Base-by-base conservation (phyloP, 257 asterid genomes). In the Solanum corneliomulleri region DNA sequence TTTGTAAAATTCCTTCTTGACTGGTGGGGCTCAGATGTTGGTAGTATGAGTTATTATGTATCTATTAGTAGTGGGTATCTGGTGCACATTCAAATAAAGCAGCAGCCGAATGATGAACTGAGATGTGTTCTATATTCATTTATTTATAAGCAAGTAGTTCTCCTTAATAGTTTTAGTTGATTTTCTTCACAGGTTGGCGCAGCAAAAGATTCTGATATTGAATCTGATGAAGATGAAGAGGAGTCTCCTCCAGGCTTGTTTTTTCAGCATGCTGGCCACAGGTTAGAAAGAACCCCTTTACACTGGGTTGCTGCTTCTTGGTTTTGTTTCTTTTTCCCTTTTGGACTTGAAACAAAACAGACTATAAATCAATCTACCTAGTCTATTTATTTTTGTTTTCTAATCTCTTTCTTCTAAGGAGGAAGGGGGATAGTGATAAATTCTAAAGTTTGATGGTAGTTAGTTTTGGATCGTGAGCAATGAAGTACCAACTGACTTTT, bases 191-290 rank as follows among this genome's bases (percentile, higher is more conserved):
- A 97, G 98, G 92, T 95, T 89, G 97, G 95, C 87, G 93, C 89
- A 87, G 88, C 91, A 91, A 92, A 91, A 89, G 98, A 94, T 64
- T 83, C 89, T 39, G 95, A 92, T 88, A 75, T 93, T 11, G 91
- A 91, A 86, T 86, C 95, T 89, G 90, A 91, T 20, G 66, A 56
- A 18, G 66, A 56, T 18, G 66, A 56, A 82, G 91, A 86, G 90
- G 71, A 92, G 88, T 95, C 98, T 70, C 93, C 94, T 60, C 87
- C 83, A 31, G 99, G 99, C 86, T 92, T 97, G 93, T 97, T 97
- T 89, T 97, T 97, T 88, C 98, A 95, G 89, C 99, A 97, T 89
- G 98, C 98, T 90, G 99, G 99, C 82, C 99, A 97, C 96, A 96
- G 99, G 99, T 95, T 75, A 85, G 90, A 86, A 88, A 85, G 90